Percentiles rank a stretch among this genome's conserved stretches.
phyloP scores from a whole-genome alignment of 176 grass and related monocot genomes.

The Oryza meyeriana region DNA sequence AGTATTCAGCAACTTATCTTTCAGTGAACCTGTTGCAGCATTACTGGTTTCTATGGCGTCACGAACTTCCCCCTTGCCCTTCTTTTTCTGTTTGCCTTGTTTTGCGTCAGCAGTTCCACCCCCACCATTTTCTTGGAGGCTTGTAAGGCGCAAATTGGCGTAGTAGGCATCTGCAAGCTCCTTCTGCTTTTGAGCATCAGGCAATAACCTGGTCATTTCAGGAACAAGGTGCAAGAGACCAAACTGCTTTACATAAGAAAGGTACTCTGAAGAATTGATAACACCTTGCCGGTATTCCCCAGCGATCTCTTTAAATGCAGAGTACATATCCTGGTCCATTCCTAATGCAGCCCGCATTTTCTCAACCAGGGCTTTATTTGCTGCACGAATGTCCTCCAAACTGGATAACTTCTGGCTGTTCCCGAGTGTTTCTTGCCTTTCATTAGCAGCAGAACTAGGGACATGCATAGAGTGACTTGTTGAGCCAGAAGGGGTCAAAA shows the following conservation, averaged over 20 bases:
- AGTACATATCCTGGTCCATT: slow-evolving; percentile 51
- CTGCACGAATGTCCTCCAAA: slow-evolving; percentile 36
- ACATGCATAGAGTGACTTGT: background rate
- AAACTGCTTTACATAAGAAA: slow-evolving; percentile 69
- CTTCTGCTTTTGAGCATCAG: slow-evolving; percentile 54
- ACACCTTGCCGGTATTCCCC: slow-evolving; percentile 52
- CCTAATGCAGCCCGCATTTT: slow-evolving; percentile 48
- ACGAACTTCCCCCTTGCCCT: slow-evolving; percentile 39
- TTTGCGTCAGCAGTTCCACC: slow-evolving; percentile 29
- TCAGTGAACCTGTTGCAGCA: slow-evolving; percentile 18
- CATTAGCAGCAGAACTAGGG: slow-evolving; percentile 38
- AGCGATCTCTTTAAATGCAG: slow-evolving; percentile 59
- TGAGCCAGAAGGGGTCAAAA: slow-evolving; percentile 17
- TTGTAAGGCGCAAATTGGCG: slow-evolving; percentile 40
- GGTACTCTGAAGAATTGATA: slow-evolving; percentile 53
- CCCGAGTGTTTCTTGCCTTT: background rate
- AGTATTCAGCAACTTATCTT: slow-evolving; percentile 36
- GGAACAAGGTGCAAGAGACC: slow-evolving; percentile 59
- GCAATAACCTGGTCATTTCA: slow-evolving; percentile 58
- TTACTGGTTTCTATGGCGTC: slow-evolving; percentile 19
- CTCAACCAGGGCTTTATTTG: slow-evolving; percentile 57
- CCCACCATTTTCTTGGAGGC: slow-evolving; percentile 39
- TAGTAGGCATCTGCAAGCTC: slow-evolving; percentile 63
- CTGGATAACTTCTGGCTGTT: slow-evolving; percentile 3
- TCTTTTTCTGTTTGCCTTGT: slow-evolving; percentile 13